A percentile compares a stretch with the other conserved stretches of the same genome.
These are phyloP conservation scores for Westerdykella ornata DNA, from an alignment of 2,329 filamentous ascomycete genomes.

Conservation along the genomic window DNA sequence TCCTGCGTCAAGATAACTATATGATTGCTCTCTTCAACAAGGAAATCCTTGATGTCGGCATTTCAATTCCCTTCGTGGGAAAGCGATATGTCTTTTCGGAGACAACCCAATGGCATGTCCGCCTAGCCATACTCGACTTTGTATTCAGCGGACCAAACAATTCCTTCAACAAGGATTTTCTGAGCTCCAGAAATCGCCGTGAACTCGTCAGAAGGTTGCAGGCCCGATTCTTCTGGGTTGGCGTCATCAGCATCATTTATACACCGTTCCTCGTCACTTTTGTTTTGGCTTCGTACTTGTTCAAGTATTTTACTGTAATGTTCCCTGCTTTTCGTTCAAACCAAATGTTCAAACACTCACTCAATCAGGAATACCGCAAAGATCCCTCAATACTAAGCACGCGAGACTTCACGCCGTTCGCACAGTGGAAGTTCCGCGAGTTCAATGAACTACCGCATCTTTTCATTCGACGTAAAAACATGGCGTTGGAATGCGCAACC, in stretches of 20 bases:
- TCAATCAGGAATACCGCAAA: conserved; percentile 76
- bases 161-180: conserved; percentile 77
- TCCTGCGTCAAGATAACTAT: conserved; percentile 97
- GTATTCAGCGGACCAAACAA: conserved; percentile 78
- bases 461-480: conserved; percentile 81
- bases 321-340: neutral
- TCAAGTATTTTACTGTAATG: conserved; percentile 84
- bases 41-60: conserved; percentile 78
- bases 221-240: conserved; percentile 72
- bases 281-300: conserved; percentile 81
- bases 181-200: conserved; percentile 74
- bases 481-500: conserved; percentile 90
- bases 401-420: conserved; percentile 83
- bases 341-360: neutral
- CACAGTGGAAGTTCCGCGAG: conserved; percentile 96
- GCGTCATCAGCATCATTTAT: conserved; percentile 76
- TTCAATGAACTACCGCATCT: conserved; percentile 95
- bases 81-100: conserved; percentile 78
- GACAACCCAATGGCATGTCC: conserved; percentile 85
- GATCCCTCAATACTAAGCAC: conserved; percentile 83
- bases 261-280: conserved; percentile 85
- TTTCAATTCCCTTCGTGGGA: conserved; percentile 76
- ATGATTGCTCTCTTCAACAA: conserved; percentile 97
- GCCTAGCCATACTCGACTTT: conserved; percentile 85
- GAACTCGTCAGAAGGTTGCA: conserved; percentile 72